A percentile compares a stretch with the other conserved stretches of the same genome.
phyloP scores from a whole-genome alignment of 1,139 yeast species.

The Yamadazyma sp. region DNA sequence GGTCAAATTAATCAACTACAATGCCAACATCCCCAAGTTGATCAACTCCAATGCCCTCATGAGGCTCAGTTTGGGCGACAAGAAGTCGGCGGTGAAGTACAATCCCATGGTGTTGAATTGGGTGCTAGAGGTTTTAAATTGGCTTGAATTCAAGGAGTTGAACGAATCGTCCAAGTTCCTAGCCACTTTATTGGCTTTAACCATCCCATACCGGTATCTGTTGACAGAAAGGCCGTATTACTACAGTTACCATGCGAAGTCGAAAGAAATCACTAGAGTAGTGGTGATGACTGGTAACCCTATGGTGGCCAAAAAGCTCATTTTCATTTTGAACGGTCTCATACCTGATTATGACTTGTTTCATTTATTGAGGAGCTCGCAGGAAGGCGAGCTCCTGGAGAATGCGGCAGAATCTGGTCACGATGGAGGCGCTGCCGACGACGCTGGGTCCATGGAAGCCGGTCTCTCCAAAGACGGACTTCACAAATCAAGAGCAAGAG shows the following conservation, averaged over 20 bases:
- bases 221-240: slow-evolving; percentile 35
- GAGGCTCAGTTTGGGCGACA: slow-evolving; percentile 16
- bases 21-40: slow-evolving; percentile 48
- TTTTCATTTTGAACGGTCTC: slow-evolving; percentile 54
- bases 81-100: slow-evolving; percentile 10
- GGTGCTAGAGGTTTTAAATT: slow-evolving; percentile 57
- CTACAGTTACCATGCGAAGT: slow-evolving; percentile 15
- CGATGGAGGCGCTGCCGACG: too few species aligned
- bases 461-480: too few species aligned
- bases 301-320: slow-evolving; percentile 57
- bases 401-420: too few species aligned
- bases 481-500: too few species aligned
- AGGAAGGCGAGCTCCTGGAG: not conserved
- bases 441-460: too few species aligned
- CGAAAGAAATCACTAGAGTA: slow-evolving; percentile 43
- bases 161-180: slow-evolving; percentile 30
- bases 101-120: slow-evolving; percentile 44
- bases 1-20: slow-evolving; percentile 38
- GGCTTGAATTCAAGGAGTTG: slow-evolving; percentile 65
- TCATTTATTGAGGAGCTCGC: slow-evolving; percentile 7
- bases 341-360: slow-evolving; percentile 28
- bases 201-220: slow-evolving; percentile 38
- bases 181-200: slow-evolving; percentile 46
- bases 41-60: slow-evolving; percentile 38
- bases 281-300: slow-evolving; percentile 63